Evolutionary conservation across 148 eudicot genomes (phyloP).

Genomic region (Diospyros lotus): DNA sequence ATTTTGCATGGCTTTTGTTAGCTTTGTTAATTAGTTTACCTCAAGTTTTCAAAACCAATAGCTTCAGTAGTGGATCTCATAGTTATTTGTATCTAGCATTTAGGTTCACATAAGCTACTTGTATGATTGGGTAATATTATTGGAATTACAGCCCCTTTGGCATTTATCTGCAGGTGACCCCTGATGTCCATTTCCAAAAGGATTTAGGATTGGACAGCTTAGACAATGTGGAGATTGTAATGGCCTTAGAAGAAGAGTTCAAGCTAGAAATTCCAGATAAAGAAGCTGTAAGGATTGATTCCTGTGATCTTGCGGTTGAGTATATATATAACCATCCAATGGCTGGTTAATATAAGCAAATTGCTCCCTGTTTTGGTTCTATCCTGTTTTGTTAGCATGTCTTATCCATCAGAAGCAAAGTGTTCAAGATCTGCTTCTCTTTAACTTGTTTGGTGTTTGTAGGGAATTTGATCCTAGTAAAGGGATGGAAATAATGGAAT

Average conservation of each 20-base stretch:
- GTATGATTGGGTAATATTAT: background rate
- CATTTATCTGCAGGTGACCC: background rate
- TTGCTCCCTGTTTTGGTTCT: background rate
- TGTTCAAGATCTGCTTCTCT: background rate
- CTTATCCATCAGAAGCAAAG: background rate
- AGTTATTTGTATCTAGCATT: too few relatives aligned
- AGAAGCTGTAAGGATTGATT: background rate
- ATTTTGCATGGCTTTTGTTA: too few relatives aligned
- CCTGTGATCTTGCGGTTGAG: background rate
- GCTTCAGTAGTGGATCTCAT: too few relatives aligned
- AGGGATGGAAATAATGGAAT: constrained; percentile 4
- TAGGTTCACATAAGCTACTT: background rate
- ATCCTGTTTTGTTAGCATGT: background rate
- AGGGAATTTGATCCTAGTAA: background rate
- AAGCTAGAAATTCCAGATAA: constrained; percentile 5
- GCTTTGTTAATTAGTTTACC: too few relatives aligned
- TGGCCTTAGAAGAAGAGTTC: constrained; percentile 4
- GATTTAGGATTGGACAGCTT: constrained; percentile 5
- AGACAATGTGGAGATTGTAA: constrained; percentile 4
- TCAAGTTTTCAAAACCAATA: too few relatives aligned
- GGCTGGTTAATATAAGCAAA: too few relatives aligned
- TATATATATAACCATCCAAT: too few relatives aligned
- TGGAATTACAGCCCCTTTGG: background rate
- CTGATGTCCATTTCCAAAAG: background rate
- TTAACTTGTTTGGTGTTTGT: background rate